Evolutionary conservation across 106 monocot species (phyloP).

Genomic region (Gastrodia elata): DNA sequence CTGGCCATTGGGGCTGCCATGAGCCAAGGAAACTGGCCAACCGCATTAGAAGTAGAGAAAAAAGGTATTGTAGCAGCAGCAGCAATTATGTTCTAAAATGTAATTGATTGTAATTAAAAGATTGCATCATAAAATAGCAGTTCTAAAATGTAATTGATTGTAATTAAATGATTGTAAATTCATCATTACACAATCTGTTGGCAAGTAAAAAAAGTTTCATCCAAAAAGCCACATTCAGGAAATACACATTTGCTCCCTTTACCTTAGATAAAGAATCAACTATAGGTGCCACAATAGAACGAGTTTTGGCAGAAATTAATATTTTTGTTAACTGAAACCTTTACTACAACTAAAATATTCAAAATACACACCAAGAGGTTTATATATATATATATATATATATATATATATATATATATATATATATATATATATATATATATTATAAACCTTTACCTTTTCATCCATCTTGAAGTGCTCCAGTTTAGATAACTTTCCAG

Average conservation of each 20-base stretch:
- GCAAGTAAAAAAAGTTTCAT: not conserved
- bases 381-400: not conserved
- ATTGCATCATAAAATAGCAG: not conserved
- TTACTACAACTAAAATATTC: not conserved
- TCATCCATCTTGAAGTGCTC: constrained; percentile 96
- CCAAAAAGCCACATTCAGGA: not conserved
- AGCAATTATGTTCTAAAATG: not conserved
- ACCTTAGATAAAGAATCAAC: not conserved
- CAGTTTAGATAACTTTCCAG: constrained; percentile 83
- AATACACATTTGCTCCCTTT: not conserved
- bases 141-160: not conserved
- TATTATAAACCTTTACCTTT: constrained; percentile 54
- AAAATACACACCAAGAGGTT: not conserved
- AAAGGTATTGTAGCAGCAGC: too few relatives aligned
- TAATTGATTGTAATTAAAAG: not conserved
- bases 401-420: not conserved
- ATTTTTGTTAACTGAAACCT: not conserved
- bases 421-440: not conserved
- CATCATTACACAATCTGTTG: not conserved
- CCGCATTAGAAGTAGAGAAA: too few relatives aligned
- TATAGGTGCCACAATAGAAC: not conserved
- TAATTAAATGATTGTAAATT: not conserved
- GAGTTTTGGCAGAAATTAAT: not conserved
- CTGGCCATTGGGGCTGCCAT: too few relatives aligned
- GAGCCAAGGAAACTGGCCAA: too few relatives aligned